These are phyloP conservation scores for Fraxinus cuspidata DNA, from an alignment of 257 asterid species.

Conservation along the genomic window DNA sequence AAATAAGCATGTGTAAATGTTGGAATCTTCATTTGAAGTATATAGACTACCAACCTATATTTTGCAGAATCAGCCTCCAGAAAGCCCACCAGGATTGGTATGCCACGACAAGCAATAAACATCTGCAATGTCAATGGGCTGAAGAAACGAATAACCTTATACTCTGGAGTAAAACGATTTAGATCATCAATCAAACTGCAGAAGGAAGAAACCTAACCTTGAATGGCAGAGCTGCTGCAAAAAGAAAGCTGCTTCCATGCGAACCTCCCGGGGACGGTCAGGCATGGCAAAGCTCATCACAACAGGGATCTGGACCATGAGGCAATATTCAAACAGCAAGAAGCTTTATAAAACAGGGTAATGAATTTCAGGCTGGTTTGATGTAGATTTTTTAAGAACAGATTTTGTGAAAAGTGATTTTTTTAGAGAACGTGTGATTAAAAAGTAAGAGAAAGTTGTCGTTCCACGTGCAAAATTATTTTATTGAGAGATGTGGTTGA, in stretches of 20 bases:
- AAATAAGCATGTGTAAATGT: not conserved
- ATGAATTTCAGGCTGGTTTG: not conserved
- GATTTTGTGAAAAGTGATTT: too few species aligned
- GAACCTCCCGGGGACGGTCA: conserved; percentile 92
- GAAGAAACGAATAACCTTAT: conserved; percentile 40
- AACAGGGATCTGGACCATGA: conserved; percentile 66
- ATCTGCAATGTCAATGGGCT: conserved; percentile 93
- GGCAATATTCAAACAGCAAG: not conserved
- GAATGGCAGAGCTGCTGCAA: conserved; percentile 97
- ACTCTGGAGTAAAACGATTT: conserved; percentile 17
- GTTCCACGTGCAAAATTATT: too few species aligned
- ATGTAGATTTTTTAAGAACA: too few species aligned
- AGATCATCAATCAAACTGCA: conserved; percentile 15
- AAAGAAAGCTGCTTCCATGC: conserved; percentile 97
- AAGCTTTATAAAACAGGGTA: not conserved
- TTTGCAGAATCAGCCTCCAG: conserved; percentile 98
- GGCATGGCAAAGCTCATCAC: conserved; percentile 95
- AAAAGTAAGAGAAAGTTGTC: too few species aligned
- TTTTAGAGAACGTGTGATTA: too few species aligned
- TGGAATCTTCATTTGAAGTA: conserved; percentile 5
- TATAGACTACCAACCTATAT: conserved; percentile 62
- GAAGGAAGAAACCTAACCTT: conserved; percentile 53
- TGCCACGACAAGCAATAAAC: conserved; percentile 98
- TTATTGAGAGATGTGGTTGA: not conserved
- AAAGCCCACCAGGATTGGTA: conserved; percentile 95